A percentile compares a stretch with the other conserved stretches of the same genome.
Evolutionary conservation across 164 flowering plant genomes (phyloP).

Genomic region (Buxus sempervirens): DNA sequence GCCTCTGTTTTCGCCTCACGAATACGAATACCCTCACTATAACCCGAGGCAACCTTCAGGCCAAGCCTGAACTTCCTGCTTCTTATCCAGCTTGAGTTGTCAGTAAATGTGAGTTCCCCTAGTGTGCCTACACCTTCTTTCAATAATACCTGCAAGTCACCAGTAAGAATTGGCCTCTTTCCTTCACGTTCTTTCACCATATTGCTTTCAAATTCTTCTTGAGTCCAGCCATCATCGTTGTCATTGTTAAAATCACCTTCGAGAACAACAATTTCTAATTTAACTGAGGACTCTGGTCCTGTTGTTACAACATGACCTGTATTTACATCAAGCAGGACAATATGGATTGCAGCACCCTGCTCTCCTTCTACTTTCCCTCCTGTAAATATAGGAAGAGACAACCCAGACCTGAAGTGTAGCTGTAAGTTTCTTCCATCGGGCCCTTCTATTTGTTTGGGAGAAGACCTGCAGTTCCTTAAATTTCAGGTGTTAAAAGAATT

Average conservation of each 20-base stretch:
- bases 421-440: conserved; percentile 81
- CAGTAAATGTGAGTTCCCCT: conserved; percentile 90
- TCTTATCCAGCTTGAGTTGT: conserved; percentile 97
- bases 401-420: conserved; percentile 71
- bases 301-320: conserved; percentile 61
- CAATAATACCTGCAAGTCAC: conserved; percentile 73
- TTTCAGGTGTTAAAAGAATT: background rate
- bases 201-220: conserved; percentile 86
- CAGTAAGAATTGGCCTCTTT: conserved; percentile 86
- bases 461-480: conserved; percentile 46
- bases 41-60: conserved; percentile 72
- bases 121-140: conserved; percentile 94
- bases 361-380: conserved; percentile 99
- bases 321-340: conserved; percentile 72
- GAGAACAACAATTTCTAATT: conserved; percentile 86
- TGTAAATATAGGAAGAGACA: conserved; percentile 87
- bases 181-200: conserved; percentile 96
- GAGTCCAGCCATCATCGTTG: conserved; percentile 75
- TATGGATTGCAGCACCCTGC: conserved; percentile 81
- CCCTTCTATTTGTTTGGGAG: conserved; percentile 79
- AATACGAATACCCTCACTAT: conserved; percentile 64
- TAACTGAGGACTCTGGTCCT: conserved; percentile 77
- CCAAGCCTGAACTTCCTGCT: conserved; percentile 95
- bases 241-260: conserved; percentile 97
- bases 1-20: conserved; percentile 97